Percentiles rank a stretch among this genome's conserved stretches.
phyloP scores from a whole-genome alignment of 139 green algal species.

The Chlorella sp. region DNA sequence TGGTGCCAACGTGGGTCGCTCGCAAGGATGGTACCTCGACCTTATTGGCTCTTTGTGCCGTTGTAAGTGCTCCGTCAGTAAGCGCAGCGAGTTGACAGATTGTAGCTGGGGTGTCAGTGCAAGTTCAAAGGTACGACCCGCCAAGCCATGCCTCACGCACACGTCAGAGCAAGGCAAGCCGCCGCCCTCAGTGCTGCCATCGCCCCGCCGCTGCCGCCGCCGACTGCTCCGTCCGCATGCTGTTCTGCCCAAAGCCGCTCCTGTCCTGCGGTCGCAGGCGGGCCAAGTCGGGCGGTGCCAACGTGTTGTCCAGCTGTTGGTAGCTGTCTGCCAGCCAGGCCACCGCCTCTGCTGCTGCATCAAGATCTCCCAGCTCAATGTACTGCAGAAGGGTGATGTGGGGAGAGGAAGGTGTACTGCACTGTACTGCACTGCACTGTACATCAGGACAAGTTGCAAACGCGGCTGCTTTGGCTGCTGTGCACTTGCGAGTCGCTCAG shows the following conservation, averaged over 20 bases:
- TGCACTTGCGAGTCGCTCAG: too few species aligned
- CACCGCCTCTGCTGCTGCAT: not conserved
- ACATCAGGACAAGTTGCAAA: too few species aligned
- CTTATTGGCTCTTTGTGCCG: too few species aligned
- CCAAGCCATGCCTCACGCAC: not conserved
- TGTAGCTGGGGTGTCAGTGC: too few species aligned
- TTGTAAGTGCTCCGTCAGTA: too few species aligned
- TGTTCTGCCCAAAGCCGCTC: not conserved
- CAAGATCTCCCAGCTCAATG: not conserved
- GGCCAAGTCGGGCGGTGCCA: not conserved
- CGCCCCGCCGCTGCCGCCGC: not conserved
- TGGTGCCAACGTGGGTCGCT: too few species aligned
- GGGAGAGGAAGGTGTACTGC: too few species aligned
- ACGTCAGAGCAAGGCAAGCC: not conserved
- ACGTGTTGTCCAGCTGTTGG: not conserved
- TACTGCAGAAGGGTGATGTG: not conserved
- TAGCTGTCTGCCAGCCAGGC: slow-evolving; percentile 8
- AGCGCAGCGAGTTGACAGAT: too few species aligned
- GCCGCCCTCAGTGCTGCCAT: too few species aligned
- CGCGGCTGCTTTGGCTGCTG: too few species aligned
- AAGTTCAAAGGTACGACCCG: not conserved
- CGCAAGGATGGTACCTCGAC: too few species aligned
- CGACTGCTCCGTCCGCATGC: not conserved
- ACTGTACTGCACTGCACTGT: too few species aligned
- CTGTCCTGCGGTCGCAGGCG: not conserved